Base-by-base conservation (phyloP, 2,329 filamentous ascomycete species). In the Aspergillus glaucus region DNA sequence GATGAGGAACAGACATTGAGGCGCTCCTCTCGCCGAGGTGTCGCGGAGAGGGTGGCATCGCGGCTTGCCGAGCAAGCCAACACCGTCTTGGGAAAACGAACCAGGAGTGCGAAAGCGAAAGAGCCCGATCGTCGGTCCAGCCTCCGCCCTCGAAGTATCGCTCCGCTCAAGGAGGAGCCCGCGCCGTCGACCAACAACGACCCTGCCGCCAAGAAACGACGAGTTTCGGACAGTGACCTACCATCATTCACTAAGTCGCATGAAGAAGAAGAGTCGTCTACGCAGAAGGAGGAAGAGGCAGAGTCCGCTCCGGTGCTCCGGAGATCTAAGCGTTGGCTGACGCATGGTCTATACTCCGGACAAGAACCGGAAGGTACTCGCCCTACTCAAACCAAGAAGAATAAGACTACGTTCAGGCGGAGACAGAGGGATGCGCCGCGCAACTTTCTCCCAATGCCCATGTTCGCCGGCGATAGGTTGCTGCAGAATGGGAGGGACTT, bases 331-430 rank as follows among this genome's bases (percentile, higher is more conserved):
- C 84, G 83, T 56, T 97, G 87, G 80, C 75, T 94, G 47, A 76
- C 78, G 46, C 87, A 90, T 65, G 93, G 92, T 8, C 76, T 97
- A 12, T 97, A 94, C 62, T 85, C 88, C 0, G 93, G 93, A 24
- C 92, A 96, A 66, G 77, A 84, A 26, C 70, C 69, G 17, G 70
- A 72, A 36, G 69, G 76, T 47, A 63, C 72, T 45, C 71, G 74
- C 45, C 64, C 75, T 10, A 74, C 74, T 44, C 76, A 78, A 56
- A 74, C 71, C 51, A 72, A 72, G 51, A 72, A 72, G 52, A 76
- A 71, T 52, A 71, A 66, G 50, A 64, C 60, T 50, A 56, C 62
- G 5, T 59, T 67, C 59, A 66, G 63, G 34, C 62, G 58, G 24
- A 60, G 57, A n/a, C 55, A 57, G 48, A 55, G 56, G 50, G 61